Base-by-base conservation (phyloP, 108 stramenopile species). In the Schizochytrium sp. region DNA sequence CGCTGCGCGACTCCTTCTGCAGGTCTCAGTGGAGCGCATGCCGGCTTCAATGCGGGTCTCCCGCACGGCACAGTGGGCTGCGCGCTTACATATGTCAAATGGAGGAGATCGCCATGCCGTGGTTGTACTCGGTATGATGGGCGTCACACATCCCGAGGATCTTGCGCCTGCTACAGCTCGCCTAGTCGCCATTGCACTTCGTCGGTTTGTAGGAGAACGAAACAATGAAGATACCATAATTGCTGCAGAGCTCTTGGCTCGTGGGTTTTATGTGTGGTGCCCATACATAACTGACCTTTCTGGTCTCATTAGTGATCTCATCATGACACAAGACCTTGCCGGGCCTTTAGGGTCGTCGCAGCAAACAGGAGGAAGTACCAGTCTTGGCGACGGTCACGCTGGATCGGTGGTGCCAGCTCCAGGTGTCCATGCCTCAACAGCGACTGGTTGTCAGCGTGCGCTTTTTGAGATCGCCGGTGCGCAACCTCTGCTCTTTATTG, bases 71-170 rank as follows among this genome's bases (percentile, higher is more conserved):
- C 50, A 83, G 47, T 83, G 3, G 3, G 76, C 76, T 17, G 76
- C 50, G 5, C 47, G 76, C 13, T 55, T 83, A 53, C 76, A 83
- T 53, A 17, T 83, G 28, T 83, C 76, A 0, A 3, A 83, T 10
- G 76, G 76, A 38, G 5, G 28, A 5, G 76, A 83, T 42, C 1
- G 76, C 8, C 50, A 49, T 13, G 76, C 76, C n/a, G 76, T 83
- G 10, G 76, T 83, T 47, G 76, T 83, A 5, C 76, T 83, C n/a
- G 76, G 76, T 38, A 83, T 83, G 76, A 49, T 83, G 76, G 76
- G 76, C 15, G 47, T 49, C n/a, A 55, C 53, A 8, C 47, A 83
- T 53, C 76, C 76, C 1, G 50, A 83, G 53, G 76, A 83, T 28
- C 76, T 83, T 8, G 76, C 76, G 76, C 76, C 76, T 17, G 45